Percentiles rank a stretch among this genome's conserved stretches.
Conservation (phyloP, 2,329 filamentous ascomycete genomes). For the Penicillium occitanis region DNA sequence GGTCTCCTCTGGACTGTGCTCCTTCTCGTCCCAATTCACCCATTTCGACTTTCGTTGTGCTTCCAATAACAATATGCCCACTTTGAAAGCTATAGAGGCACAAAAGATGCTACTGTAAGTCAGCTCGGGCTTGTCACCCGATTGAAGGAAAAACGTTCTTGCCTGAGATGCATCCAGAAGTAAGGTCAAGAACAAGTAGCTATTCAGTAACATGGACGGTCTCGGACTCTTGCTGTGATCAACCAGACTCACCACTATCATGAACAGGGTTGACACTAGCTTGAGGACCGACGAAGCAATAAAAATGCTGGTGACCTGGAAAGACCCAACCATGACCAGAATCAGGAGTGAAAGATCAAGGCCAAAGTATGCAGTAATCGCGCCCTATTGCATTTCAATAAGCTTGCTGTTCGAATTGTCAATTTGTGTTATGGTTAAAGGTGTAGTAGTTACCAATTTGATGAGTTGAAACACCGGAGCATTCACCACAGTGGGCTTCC, state of each 20-base stretch:
- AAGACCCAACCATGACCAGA: slow-evolving; percentile 22
- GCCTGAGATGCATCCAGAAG: slow-evolving; percentile 43
- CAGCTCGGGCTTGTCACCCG: slow-evolving; percentile 23
- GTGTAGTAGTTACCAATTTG: slow-evolving; percentile 29
- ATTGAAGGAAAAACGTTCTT: slow-evolving; percentile 39
- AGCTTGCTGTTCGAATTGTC: not conserved
- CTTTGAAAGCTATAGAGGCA: slow-evolving; percentile 39
- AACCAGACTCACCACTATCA: slow-evolving; percentile 5
- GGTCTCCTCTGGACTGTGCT: slow-evolving; percentile 48
- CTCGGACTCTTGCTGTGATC: slow-evolving; percentile 25
- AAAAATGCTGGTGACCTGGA: slow-evolving; percentile 29
- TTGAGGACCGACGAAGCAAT: slow-evolving; percentile 32
- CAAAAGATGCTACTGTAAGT: slow-evolving; percentile 43
- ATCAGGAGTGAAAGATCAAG: slow-evolving; percentile 30
- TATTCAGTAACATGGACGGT: slow-evolving; percentile 30
- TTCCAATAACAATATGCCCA: slow-evolving; percentile 43
- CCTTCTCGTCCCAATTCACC: slow-evolving; percentile 46
- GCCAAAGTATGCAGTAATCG: slow-evolving; percentile 2
- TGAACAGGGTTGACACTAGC: slow-evolving; percentile 27
- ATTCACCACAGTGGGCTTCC: slow-evolving; percentile 35
- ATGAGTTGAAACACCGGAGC: slow-evolving; percentile 30
- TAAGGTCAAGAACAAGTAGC: slow-evolving; percentile 44
- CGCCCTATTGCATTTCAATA: not conserved
- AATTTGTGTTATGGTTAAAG: not conserved
- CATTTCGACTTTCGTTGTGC: slow-evolving; percentile 43